Evolutionary conservation across 2,329 filamentous ascomycete species (phyloP), one percentile per base, ranked within the genome.

Genomic region (Cordyceps farinosa): DNA sequence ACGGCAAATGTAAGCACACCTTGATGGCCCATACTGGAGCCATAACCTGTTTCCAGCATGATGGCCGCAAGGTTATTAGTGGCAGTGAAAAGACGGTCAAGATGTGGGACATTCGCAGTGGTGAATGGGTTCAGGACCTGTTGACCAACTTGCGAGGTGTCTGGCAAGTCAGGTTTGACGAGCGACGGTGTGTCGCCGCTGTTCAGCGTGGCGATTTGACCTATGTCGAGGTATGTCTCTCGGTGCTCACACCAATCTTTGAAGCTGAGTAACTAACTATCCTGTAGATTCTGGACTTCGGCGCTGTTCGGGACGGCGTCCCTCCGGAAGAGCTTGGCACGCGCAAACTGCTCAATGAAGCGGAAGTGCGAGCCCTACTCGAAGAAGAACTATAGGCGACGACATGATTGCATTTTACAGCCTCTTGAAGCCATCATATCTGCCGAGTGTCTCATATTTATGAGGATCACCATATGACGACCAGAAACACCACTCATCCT

Each of bases 151-250:
- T 99, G 42, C 94, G 89, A 68, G 93, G 94, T n/a, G 95, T 99
- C 8, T 99, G 95, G 95, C 95, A 99, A 79, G 95, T 99, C 71
- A 95, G 95, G 71, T 99, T 99, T 78, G 93, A 99, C 71, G 92
- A 96, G 73, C 85, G 95, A 68, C 86, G 94, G 74, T 99, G 95
- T 74, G 95, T 99, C 63, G 95, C 95, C 65, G 95, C 95, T 51
- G 95, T 99, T 63, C 95, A 99, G 80, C 86, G 95, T 62, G 92
- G 97, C 68, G 89, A 87, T 70, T 78, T 97, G 70, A 99, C 95
- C 27, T 99, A 96, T 75, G 92, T 99, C 64, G 95, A 99, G 86
- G 95, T 97, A 75, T 79, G 87, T 77, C 36, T 57, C 42, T n/a
- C 5, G n/a, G 1, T 38, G 10, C 13, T 36, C 22, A 9, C 6